Percentiles rank a stretch among this genome's conserved stretches.
Conservation (phyloP, 305 asterid genomes). For the Andrographis paniculata region DNA sequence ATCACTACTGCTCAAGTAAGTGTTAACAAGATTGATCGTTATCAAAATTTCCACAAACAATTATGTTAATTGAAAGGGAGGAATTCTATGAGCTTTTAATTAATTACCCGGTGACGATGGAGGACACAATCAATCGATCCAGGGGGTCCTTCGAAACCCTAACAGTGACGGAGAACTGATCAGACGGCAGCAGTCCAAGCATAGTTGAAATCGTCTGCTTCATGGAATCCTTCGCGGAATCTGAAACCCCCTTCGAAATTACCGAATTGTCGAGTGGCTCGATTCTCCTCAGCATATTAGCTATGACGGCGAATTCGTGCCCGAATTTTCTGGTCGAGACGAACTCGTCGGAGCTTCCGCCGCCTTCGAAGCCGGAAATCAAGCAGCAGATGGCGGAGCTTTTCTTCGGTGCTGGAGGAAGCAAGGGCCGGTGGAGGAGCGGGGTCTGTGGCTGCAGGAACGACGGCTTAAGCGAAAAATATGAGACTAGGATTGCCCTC, state of each 20-base stretch:
- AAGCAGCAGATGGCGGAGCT: constrained; percentile 43
- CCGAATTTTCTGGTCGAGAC: constrained; percentile 80
- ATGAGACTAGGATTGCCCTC: constrained; percentile 40
- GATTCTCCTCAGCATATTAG: constrained; percentile 75
- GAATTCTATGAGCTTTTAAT: background rate
- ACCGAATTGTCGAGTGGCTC: constrained; percentile 80
- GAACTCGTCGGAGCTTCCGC: constrained; percentile 92
- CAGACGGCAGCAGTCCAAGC: constrained; percentile 94
- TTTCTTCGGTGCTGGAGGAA: constrained; percentile 18
- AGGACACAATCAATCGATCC: constrained; percentile 66
- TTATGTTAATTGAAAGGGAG: no score
- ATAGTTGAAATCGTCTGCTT: constrained; percentile 94
- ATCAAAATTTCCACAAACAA: no score
- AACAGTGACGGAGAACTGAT: constrained; percentile 69
- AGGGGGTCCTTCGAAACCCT: constrained; percentile 64
- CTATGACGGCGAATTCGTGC: constrained; percentile 79
- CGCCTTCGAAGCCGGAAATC: constrained; percentile 87
- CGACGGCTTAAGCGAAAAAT: constrained; percentile 33
- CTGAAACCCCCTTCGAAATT: constrained; percentile 77
- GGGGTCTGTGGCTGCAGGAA: constrained; percentile 26
- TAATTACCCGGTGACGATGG: constrained; percentile 80
- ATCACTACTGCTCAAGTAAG: background rate
- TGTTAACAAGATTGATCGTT: background rate
- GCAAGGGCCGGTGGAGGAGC: constrained; percentile 36
- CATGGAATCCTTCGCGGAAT: constrained; percentile 91